Percentiles rank a stretch among this genome's conserved stretches.
These are phyloP conservation scores for Brettanomyces anomalus DNA, from an alignment of 805 yeast genomes.

Conservation along the genomic window DNA sequence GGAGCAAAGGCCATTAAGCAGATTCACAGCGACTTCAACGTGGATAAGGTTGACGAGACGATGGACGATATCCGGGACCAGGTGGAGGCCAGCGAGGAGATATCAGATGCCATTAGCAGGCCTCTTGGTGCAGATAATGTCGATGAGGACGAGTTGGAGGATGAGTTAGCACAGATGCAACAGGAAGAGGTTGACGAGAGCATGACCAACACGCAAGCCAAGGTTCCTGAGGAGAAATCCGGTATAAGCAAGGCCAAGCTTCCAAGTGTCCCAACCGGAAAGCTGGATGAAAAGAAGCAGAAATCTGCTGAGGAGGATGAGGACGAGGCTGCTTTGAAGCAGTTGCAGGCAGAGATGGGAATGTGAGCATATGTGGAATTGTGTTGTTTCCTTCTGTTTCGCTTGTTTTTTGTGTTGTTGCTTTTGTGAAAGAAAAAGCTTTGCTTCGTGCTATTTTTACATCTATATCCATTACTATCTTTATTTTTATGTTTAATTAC, in stretches of 20 bases:
- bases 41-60: conserved; percentile 93
- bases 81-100: conserved; percentile 90
- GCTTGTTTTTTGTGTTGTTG: no score
- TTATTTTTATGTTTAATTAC: no score
- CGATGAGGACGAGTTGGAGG: conserved; percentile 92
- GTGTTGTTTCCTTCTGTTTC: background rate
- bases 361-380: conserved; percentile 30
- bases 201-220: conserved; percentile 25
- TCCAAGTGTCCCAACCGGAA: conserved; percentile 38
- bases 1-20: conserved; percentile 96
- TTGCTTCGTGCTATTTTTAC: no score
- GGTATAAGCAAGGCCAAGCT: conserved; percentile 21
- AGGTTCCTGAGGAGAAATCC: conserved; percentile 12
- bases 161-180: conserved; percentile 78
- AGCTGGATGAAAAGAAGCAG: conserved; percentile 38
- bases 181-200: conserved; percentile 66
- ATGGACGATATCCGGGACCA: conserved; percentile 98
- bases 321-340: conserved; percentile 74
- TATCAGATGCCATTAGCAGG: conserved; percentile 90
- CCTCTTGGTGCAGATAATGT: conserved; percentile 75
- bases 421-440: no score
- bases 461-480: no score
- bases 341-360: conserved; percentile 83
- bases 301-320: conserved; percentile 68
- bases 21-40: conserved; percentile 89